phyloP scores from a whole-genome alignment of 257 asterid genomes.

The Verbena officinalis region DNA sequence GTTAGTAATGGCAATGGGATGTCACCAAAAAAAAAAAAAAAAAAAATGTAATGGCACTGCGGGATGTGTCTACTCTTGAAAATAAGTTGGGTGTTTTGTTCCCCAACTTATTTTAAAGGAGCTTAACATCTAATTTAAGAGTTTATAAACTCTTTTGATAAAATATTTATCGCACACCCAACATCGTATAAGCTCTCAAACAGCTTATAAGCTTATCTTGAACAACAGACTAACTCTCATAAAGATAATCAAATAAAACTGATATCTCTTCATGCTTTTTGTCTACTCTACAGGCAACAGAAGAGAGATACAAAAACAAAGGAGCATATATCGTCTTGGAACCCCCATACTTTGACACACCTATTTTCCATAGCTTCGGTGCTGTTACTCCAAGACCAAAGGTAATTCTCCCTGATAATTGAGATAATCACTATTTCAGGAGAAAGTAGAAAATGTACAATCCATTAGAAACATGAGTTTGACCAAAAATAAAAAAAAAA shows the following conservation, averaged over 20 bases:
- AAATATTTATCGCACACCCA: too few species aligned
- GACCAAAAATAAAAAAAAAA: not conserved
- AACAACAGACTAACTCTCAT: conserved; percentile 12
- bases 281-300: conserved; percentile 69
- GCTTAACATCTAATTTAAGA: too few species aligned
- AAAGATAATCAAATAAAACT: conserved; percentile 21
- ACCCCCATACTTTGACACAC: conserved; percentile 77
- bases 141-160: too few species aligned
- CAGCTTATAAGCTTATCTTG: too few species aligned
- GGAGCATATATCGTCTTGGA: conserved; percentile 87
- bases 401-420: conserved; percentile 46
- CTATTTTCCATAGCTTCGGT: conserved; percentile 75
- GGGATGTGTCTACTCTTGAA: too few species aligned
- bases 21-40: too few species aligned
- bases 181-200: too few species aligned
- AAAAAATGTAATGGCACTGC: too few species aligned
- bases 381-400: conserved; percentile 92
- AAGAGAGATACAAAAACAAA: conserved; percentile 81
- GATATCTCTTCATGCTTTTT: conserved; percentile 24
- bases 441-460: conserved; percentile 9
- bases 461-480: not conserved
- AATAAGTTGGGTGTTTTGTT: too few species aligned
- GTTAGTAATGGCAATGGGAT: too few species aligned
- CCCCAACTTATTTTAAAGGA: too few species aligned
- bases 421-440: not conserved